These are phyloP conservation scores for Dinochytrium kinnereticum DNA, from an alignment of 371 early-diverging fungal genomes.

Conservation along the genomic window DNA sequence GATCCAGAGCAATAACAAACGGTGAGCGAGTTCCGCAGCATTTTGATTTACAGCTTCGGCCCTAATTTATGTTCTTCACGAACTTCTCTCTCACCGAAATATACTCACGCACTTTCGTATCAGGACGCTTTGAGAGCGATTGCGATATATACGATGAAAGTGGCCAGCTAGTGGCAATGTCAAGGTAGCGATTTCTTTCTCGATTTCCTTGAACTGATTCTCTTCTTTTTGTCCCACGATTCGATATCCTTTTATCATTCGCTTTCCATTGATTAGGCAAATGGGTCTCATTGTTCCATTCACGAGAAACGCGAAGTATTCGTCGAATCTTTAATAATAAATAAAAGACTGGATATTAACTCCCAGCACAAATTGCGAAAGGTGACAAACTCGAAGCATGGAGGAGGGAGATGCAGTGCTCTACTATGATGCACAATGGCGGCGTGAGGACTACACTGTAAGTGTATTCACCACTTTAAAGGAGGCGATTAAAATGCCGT, in stretches of 20 bases:
- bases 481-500: too few relatives aligned
- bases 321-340: background rate
- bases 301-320: constrained; percentile 6
- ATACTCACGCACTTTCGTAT: background rate
- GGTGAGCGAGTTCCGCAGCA: background rate
- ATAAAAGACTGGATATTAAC: background rate
- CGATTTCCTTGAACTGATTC: background rate
- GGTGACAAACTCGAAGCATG: background rate
- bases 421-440: constrained; percentile 1
- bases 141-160: constrained; percentile 4
- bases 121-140: constrained; percentile 8
- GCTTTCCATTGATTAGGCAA: background rate
- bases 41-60: background rate
- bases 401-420: background rate
- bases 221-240: background rate
- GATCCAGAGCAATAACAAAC: background rate
- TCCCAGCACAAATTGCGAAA: background rate
- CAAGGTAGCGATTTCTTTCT: background rate
- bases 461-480: too few relatives aligned
- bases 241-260: background rate
- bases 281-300: constrained; percentile 8
- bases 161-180: background rate
- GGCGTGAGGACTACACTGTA: background rate
- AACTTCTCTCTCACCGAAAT: background rate
- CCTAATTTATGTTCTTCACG: background rate